Percentiles rank a stretch among this genome's conserved stretches.
phyloP scores from a whole-genome alignment of 306 rosid species.

The Corylus americana region DNA sequence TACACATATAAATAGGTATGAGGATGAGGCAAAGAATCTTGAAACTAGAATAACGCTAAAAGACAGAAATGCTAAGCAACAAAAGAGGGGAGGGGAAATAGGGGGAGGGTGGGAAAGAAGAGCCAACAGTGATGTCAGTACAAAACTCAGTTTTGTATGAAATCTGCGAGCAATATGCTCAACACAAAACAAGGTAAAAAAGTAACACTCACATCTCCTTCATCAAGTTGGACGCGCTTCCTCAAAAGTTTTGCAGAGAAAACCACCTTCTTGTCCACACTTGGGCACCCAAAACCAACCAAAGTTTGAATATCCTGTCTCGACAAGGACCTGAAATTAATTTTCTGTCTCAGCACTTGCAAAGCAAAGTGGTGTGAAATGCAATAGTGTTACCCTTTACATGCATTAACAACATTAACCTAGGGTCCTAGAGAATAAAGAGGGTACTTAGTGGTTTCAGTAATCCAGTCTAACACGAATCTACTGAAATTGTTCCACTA shows the following conservation, averaged over 20 bases:
- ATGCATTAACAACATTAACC: conserved; percentile 16
- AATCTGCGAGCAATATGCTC: conserved; percentile 5
- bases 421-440: neutral
- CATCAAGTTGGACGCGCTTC: conserved; percentile 85
- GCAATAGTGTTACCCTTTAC: conserved; percentile 13
- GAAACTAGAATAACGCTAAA: neutral
- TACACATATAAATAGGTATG: conserved; percentile 2
- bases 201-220: conserved; percentile 83
- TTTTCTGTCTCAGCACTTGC: conserved; percentile 35
- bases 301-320: conserved; percentile 78
- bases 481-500: no score
- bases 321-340: conserved; percentile 83
- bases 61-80: conserved; percentile 9
- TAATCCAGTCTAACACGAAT: no score
- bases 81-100: neutral
- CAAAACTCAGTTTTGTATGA: neutral
- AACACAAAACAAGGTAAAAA: neutral
- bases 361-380: conserved; percentile 7
- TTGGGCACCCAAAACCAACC: conserved; percentile 97
- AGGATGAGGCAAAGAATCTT: conserved; percentile 8
- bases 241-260: conserved; percentile 86
- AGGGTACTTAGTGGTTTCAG: neutral
- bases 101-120: neutral
- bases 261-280: conserved; percentile 79
- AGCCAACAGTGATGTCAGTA: neutral